These are phyloP conservation scores for Malbranchea zuffiana DNA, from an alignment of 2,329 filamentous ascomycete genomes.

Conservation along the genomic window DNA sequence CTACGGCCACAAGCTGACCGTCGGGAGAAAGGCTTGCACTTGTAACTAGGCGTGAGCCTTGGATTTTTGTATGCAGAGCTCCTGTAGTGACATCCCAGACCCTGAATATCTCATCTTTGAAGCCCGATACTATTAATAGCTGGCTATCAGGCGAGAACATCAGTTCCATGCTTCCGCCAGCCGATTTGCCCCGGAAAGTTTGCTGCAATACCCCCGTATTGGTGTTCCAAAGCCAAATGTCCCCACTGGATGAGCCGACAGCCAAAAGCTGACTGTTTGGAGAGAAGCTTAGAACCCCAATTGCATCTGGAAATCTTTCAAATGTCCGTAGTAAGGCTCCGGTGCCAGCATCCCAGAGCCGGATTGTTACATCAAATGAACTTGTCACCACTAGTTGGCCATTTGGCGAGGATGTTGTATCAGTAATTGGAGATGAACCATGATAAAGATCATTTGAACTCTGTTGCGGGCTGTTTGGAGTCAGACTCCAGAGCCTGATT, in stretches of 20 bases:
- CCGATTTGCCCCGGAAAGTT: slow-evolving; percentile 15
- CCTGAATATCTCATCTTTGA: too few relatives aligned
- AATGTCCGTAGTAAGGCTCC: neutral
- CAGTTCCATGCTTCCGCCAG: slow-evolving; percentile 8
- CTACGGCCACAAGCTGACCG: too few relatives aligned
- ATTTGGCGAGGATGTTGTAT: slow-evolving; percentile 4
- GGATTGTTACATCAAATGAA: slow-evolving; percentile 1
- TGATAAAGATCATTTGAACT: neutral
- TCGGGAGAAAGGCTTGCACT: too few relatives aligned
- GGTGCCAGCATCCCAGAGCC: slow-evolving; percentile 7
- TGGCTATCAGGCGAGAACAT: slow-evolving; percentile 6
- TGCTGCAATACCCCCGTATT: slow-evolving; percentile 3
- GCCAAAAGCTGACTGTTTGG: neutral
- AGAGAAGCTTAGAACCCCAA: slow-evolving; percentile 5
- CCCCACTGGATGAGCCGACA: neutral
- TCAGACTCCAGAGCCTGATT: slow-evolving; percentile 18
- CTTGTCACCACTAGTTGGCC: slow-evolving; percentile 1
- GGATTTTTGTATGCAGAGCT: too few relatives aligned
- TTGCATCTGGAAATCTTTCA: neutral
- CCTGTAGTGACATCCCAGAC: too few relatives aligned
- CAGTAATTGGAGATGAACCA: neutral
- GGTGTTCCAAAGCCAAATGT: slow-evolving; percentile 7
- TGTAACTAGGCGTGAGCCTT: too few relatives aligned
- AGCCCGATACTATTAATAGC: too few relatives aligned
- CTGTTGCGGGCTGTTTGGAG: neutral